Percentiles rank a stretch among this genome's conserved stretches.
Conservation (phyloP, 2,329 filamentous ascomycete species). For the Shiraia sp. region DNA sequence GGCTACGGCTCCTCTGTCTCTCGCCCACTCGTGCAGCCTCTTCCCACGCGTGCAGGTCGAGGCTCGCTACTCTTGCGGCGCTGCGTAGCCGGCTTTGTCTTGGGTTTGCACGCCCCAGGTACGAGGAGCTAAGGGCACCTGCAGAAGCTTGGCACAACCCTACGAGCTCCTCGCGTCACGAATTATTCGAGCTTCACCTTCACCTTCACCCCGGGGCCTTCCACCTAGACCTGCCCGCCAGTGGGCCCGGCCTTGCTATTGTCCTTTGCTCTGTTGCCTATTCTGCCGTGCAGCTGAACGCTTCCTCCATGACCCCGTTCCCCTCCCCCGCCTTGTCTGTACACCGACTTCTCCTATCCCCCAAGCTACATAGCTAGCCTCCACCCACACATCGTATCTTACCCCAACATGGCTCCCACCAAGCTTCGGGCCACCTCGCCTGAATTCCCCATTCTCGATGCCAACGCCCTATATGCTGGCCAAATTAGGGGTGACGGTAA, state of each 20-base stretch:
- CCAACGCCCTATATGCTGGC: conserved; percentile 61
- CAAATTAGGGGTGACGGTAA: conserved; percentile 66
- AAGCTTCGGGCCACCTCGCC: conserved; percentile 33
- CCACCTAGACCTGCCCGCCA: too few relatives aligned
- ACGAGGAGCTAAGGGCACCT: too few relatives aligned
- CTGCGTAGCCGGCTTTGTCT: too few relatives aligned
- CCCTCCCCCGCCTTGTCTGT: conserved; percentile 29
- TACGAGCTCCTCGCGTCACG: conserved; percentile 37
- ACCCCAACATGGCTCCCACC: conserved; percentile 37
- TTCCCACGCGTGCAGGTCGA: too few relatives aligned
- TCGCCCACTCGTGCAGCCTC: too few relatives aligned
- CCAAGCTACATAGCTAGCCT: conserved; percentile 19
- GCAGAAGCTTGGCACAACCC: conserved; percentile 10
- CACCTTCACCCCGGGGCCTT: conserved; percentile 9
- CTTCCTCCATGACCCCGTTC: conserved; percentile 32
- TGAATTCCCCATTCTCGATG: conserved; percentile 61
- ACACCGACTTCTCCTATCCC: conserved; percentile 39
- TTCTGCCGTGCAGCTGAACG: conserved; percentile 5
- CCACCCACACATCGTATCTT: conserved; percentile 22
- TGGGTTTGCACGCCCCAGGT: too few relatives aligned
- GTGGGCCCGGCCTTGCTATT: conserved; percentile 16
- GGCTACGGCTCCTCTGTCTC: too few relatives aligned
- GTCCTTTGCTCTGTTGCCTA: conserved; percentile 8
- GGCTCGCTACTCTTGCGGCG: too few relatives aligned
- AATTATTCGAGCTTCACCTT: conserved; percentile 29